A percentile compares a stretch with the other conserved stretches of the same genome.
Conservation (phyloP, 2,329 filamentous ascomycete genomes). For the Colletotrichum echinochloae region DNA sequence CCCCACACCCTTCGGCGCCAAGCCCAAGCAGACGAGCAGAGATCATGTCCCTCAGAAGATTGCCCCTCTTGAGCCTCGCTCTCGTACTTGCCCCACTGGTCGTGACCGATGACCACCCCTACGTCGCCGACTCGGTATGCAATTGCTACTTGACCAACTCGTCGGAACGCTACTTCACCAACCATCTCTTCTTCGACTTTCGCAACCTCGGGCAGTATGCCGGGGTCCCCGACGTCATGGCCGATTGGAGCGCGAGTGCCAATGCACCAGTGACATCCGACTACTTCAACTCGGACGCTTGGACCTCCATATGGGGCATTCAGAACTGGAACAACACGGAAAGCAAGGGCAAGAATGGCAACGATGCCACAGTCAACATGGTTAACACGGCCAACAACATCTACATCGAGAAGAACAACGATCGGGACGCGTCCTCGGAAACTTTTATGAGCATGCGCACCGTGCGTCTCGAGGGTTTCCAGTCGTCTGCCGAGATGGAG, state of each 20-base stretch:
- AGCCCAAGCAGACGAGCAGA: constrained; percentile 8
- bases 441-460: constrained; percentile 64
- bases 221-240: constrained; percentile 49
- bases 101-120: constrained; percentile 38
- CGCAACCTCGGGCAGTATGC: constrained; percentile 56
- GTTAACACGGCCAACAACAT: constrained; percentile 58
- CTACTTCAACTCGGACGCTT: constrained; percentile 54
- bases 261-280: constrained; percentile 51
- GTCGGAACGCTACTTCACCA: constrained; percentile 57
- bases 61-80: constrained; percentile 43
- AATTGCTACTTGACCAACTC: constrained; percentile 63
- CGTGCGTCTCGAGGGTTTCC: constrained; percentile 56
- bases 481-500: constrained; percentile 62
- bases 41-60: constrained; percentile 37
- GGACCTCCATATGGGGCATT: constrained; percentile 53
- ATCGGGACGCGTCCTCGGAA: constrained; percentile 49
- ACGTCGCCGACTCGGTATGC: constrained; percentile 53
- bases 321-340: constrained; percentile 56
- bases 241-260: constrained; percentile 46
- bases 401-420: constrained; percentile 58
- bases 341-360: constrained; percentile 39
- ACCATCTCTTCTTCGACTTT: constrained; percentile 65
- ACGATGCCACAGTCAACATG: constrained; percentile 51
- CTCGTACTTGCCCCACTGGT: constrained; percentile 21
- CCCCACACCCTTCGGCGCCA: constrained; percentile 2